Percentiles rank a stretch among this genome's conserved stretches.
These are phyloP conservation scores for Coprinopsis marcescibilis DNA, from an alignment of 768 basidiomycete species.

Conservation along the genomic window DNA sequence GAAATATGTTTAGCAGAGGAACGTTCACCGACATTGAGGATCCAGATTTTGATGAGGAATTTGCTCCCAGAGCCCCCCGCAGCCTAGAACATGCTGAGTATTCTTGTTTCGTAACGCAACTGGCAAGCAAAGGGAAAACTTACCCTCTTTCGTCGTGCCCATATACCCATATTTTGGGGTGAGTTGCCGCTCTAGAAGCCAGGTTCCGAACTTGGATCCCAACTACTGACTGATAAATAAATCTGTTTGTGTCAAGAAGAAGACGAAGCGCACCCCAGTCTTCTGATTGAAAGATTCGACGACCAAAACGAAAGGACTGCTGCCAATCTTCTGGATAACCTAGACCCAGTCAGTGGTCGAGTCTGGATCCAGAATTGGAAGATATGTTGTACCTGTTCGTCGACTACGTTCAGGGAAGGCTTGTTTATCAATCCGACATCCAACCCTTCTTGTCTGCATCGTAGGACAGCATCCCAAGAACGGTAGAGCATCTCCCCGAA, in stretches of 20 bases:
- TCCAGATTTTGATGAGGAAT: slow-evolving; percentile 80
- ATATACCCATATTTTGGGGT: slow-evolving; percentile 81
- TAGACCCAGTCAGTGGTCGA: slow-evolving; percentile 17
- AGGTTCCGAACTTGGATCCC: slow-evolving; percentile 80
- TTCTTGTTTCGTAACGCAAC: neutral
- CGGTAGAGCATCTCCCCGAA: slow-evolving; percentile 88
- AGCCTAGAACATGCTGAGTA: slow-evolving; percentile 25
- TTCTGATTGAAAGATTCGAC: slow-evolving; percentile 86
- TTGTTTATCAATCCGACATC: slow-evolving; percentile 88
- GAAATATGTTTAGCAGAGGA: slow-evolving; percentile 10
- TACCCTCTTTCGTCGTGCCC: slow-evolving; percentile 70
- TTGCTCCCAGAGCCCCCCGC: slow-evolving; percentile 75
- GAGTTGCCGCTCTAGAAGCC: slow-evolving; percentile 77
- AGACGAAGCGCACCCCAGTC: slow-evolving; percentile 53
- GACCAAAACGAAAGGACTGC: slow-evolving; percentile 73
- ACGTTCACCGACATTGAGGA: slow-evolving; percentile 60
- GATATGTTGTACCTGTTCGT: slow-evolving; percentile 55
- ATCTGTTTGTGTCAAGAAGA: neutral
- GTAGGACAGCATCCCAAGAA: slow-evolving; percentile 75
- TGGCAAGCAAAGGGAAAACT: slow-evolving; percentile 12
- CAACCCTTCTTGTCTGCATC: slow-evolving; percentile 63
- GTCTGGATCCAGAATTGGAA: neutral
- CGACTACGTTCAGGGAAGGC: slow-evolving; percentile 74
- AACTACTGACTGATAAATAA: slow-evolving; percentile 33
- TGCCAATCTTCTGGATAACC: slow-evolving; percentile 66